A percentile compares a stretch with the other conserved stretches of the same genome.
phyloP scores from a whole-genome alignment of 495 filamentous ascomycete species.

The Neurospora terricola region DNA sequence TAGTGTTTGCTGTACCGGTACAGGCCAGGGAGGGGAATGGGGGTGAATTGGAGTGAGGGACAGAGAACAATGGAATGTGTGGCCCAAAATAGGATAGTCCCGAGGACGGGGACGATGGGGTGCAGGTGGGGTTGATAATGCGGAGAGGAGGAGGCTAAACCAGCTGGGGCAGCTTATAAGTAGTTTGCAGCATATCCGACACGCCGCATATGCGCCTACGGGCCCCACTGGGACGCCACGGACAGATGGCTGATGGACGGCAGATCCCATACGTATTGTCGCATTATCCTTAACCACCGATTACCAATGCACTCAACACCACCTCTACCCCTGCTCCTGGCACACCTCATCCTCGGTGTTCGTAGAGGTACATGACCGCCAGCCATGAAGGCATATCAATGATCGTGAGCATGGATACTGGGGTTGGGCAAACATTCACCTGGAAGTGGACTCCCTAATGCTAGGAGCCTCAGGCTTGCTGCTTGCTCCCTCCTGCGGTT shows the following conservation, averaged over 20 bases:
- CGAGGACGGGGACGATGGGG: conserved; percentile 3
- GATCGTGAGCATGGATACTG: not conserved
- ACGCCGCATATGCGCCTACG: not conserved
- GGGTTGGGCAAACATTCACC: not conserved
- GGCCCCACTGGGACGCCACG: not conserved
- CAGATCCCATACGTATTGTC: not conserved
- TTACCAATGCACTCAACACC: not conserved
- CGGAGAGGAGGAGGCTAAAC: conserved; percentile 8
- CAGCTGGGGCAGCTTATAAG: conserved; percentile 14
- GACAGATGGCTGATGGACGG: not conserved
- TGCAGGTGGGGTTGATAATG: conserved; percentile 1
- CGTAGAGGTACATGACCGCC: not conserved
- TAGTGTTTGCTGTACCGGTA: not conserved
- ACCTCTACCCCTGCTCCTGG: not conserved
- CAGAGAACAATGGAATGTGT: conserved; percentile 5
- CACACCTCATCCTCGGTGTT: not conserved
- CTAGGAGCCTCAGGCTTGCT: not conserved
- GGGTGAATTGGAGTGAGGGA: not conserved
- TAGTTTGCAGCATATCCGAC: conserved; percentile 7
- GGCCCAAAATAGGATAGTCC: conserved; percentile 3
- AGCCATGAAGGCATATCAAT: not conserved
- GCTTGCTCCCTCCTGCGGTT: not conserved
- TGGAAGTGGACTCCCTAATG: not conserved
- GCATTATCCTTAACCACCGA: not conserved
- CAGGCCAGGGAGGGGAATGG: not conserved